Conservation (phyloP, 78 protist species). For the Mastigamoeba balamuthi region DNA sequence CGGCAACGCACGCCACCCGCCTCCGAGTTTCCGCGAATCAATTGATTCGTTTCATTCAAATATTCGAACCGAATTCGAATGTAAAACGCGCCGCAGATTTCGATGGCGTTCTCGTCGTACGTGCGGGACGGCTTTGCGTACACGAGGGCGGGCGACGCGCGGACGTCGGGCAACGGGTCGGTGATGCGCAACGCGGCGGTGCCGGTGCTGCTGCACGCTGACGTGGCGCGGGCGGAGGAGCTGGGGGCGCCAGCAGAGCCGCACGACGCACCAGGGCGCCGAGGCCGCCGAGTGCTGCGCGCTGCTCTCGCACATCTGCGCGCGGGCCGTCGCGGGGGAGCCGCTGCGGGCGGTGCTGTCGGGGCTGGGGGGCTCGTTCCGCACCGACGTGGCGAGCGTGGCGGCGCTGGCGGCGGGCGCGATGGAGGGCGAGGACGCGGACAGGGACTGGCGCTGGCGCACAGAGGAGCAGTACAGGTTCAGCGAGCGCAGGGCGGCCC, state of each 20-base stretch:
- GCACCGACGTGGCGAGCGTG: neutral
- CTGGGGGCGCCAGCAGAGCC: neutral
- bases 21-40: no score
- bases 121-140: neutral
- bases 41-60: no score
- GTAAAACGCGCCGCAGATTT: no score
- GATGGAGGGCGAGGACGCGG: neutral
- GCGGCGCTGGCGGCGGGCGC: neutral
- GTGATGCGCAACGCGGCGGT: constrained; percentile 17
- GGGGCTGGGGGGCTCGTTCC: neutral
- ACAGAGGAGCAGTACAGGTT: neutral
- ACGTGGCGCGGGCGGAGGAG: neutral
- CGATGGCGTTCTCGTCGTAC: neutral
- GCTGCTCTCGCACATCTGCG: neutral
- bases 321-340: neutral
- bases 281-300: constrained; percentile 15
- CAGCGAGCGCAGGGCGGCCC: neutral
- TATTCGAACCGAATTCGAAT: no score
- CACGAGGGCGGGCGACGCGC: constrained; percentile 5
- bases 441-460: constrained; percentile 9
- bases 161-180: constrained; percentile 23
- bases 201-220: neutral
- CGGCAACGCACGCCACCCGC: no score
- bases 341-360: neutral
- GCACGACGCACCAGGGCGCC: constrained; percentile 15